phyloP scores from a whole-genome alignment of 306 rosid species.

The Medicago arabica region DNA sequence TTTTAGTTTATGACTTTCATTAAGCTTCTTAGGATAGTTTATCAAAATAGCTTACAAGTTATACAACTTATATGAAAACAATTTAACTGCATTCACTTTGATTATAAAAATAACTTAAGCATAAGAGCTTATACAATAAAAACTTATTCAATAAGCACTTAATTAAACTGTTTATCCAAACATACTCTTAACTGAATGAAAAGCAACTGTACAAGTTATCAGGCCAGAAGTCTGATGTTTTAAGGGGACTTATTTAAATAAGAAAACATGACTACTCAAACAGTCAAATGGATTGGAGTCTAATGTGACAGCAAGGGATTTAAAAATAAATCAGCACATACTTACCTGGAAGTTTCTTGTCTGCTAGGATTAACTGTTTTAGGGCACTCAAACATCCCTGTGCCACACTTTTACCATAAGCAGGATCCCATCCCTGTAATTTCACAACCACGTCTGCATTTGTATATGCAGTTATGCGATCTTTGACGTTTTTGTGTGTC shows the following conservation, averaged over 20 bases:
- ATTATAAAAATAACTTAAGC: not conserved
- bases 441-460: conserved; percentile 85
- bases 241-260: no score
- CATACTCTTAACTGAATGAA: not conserved
- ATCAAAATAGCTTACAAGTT: not conserved
- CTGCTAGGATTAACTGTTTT: conserved; percentile 77
- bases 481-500: conserved; percentile 66
- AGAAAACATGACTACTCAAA: not conserved
- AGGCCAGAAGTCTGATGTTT: not conserved
- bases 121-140: not conserved
- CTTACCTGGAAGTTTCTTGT: conserved; percentile 90
- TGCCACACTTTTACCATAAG: conserved; percentile 73
- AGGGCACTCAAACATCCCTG: conserved; percentile 90
- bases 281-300: not conserved
- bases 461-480: conserved; percentile 64
- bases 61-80: not conserved
- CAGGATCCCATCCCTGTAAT: conserved; percentile 86
- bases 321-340: not conserved
- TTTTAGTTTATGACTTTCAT: not conserved
- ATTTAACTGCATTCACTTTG: not conserved
- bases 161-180: not conserved
- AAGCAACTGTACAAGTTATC: not conserved
- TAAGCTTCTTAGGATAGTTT: conserved; percentile 1
- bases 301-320: no score
- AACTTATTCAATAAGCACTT: not conserved